Conservation (phyloP, 2,329 filamentous ascomycete species). For the Pyricularia sp. region DNA sequence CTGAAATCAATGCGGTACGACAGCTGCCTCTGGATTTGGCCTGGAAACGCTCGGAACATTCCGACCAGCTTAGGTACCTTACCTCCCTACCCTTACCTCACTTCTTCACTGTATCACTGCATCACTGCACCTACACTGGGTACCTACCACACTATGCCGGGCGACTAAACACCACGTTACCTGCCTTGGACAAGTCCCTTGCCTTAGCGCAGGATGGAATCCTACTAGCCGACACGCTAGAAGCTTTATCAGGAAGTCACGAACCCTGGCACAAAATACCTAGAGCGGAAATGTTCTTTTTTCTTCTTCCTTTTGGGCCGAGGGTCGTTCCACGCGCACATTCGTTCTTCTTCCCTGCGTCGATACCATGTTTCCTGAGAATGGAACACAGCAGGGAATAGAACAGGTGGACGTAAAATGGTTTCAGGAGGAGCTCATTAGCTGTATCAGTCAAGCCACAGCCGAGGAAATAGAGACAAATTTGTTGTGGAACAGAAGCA, state of each 20-base stretch:
- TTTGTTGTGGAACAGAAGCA: neutral
- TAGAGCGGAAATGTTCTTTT: neutral
- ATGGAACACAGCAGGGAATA: neutral
- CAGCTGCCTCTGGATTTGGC: neutral
- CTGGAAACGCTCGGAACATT: neutral
- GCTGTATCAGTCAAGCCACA: no score
- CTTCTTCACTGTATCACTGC: no score
- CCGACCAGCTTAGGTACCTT: neutral
- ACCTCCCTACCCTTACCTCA: no score
- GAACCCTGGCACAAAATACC: neutral
- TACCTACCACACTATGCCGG: neutral
- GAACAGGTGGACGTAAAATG: neutral
- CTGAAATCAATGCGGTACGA: neutral
- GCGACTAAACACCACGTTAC: neutral
- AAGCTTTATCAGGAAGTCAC: neutral
- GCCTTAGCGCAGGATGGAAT: neutral
- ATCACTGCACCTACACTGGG: no score
- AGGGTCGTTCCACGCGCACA: neutral
- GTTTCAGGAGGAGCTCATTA: no score
- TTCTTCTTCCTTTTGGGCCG: no score
- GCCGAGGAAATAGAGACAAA: neutral
- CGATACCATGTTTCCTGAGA: neutral
- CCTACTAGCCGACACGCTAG: neutral
- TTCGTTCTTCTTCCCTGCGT: neutral
- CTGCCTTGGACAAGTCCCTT: neutral